Percentiles rank a stretch among this genome's conserved stretches.
Conservation (phyloP, 306 rosid genomes). For the Dalbergia cultrata region DNA sequence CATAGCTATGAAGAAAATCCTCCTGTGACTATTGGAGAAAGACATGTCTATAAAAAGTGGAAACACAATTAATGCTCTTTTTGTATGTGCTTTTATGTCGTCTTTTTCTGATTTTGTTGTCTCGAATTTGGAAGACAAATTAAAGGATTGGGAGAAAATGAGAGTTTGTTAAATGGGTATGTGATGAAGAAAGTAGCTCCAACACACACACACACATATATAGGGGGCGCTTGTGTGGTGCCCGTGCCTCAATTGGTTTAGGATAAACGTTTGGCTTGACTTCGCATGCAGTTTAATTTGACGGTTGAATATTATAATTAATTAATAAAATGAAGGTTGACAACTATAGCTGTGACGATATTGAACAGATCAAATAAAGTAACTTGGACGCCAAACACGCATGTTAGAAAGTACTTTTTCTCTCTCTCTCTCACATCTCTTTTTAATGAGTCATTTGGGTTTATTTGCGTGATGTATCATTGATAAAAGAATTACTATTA, state of each 20-base stretch:
- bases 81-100: no score
- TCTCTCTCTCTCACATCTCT: no score
- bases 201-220: not conserved
- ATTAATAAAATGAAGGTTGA: no score
- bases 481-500: no score
- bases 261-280: constrained; percentile 7
- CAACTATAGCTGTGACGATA: not conserved
- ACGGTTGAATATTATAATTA: constrained; percentile 10
- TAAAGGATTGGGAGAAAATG: not conserved
- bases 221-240: not conserved
- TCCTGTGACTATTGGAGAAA: constrained; percentile 31
- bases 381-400: no score
- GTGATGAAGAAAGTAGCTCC: not conserved
- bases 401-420: no score
- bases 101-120: no score
- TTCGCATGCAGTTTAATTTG: not conserved
- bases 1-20: constrained; percentile 31
- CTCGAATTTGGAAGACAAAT: not conserved
- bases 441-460: no score
- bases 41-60: not conserved
- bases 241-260: not conserved
- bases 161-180: constrained; percentile 4
- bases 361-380: not conserved
- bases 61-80: no score
- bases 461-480: no score